phyloP scores from a whole-genome alignment of 2,329 filamentous ascomycete genomes.

The Colletotrichum eremochloae region DNA sequence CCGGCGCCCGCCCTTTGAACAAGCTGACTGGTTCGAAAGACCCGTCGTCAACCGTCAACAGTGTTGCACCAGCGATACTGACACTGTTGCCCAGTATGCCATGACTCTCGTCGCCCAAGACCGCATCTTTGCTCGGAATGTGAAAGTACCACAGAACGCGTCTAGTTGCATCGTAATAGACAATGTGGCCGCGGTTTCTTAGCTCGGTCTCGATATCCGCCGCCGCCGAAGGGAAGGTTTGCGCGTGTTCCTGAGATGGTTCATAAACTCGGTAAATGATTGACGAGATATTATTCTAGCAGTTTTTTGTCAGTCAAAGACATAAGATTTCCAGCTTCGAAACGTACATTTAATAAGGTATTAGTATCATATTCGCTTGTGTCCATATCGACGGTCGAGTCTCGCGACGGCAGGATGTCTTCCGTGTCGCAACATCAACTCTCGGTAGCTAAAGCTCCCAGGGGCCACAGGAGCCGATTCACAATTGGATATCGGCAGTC shows the following conservation, averaged over 20 bases:
- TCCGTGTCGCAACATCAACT: slow-evolving; percentile 43
- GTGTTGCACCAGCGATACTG: slow-evolving; percentile 59
- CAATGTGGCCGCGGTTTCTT: slow-evolving; percentile 66
- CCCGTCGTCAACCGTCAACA: slow-evolving; percentile 64
- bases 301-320: slow-evolving; percentile 39
- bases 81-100: slow-evolving; percentile 55
- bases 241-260: slow-evolving; percentile 58
- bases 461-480: slow-evolving; percentile 35
- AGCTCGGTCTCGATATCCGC: slow-evolving; percentile 66
- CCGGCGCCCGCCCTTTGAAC: slow-evolving; percentile 58
- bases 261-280: slow-evolving; percentile 70
- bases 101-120: slow-evolving; percentile 33
- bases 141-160: slow-evolving; percentile 69
- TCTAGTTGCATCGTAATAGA: slow-evolving; percentile 64
- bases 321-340: not conserved
- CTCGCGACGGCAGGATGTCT: slow-evolving; percentile 32
- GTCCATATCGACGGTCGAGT: slow-evolving; percentile 68
- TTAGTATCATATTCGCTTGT: slow-evolving; percentile 74
- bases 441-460: slow-evolving; percentile 38
- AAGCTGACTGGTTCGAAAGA: slow-evolving; percentile 63
- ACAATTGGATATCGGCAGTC: slow-evolving; percentile 27
- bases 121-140: slow-evolving; percentile 58
- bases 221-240: slow-evolving; percentile 60
- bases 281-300: slow-evolving; percentile 68
- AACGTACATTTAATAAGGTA: slow-evolving; percentile 68